Percentiles rank a stretch among this genome's conserved stretches.
These are phyloP conservation scores for Cladophialophora chaetospira DNA, from an alignment of 2,329 filamentous ascomycete species.

Conservation along the genomic window DNA sequence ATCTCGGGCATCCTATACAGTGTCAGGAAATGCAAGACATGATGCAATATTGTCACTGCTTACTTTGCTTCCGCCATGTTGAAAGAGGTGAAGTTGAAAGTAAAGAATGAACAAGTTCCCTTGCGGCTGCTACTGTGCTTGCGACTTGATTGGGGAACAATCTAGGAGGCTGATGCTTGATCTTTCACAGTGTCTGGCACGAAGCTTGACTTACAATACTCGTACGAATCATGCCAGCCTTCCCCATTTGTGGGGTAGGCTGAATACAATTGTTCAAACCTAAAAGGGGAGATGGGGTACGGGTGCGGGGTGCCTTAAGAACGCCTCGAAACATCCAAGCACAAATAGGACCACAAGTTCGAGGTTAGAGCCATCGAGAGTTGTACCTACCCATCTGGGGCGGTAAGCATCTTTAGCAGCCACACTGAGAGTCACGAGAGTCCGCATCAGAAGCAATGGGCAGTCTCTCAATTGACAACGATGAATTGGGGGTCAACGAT, in stretches of 20 bases:
- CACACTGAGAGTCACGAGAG: neutral
- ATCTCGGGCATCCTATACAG: neutral
- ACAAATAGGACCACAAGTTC: neutral
- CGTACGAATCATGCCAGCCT: neutral
- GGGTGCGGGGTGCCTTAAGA: neutral
- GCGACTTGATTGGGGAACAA: neutral
- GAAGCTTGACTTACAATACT: neutral
- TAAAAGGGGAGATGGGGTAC: neutral
- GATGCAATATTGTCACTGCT: neutral
- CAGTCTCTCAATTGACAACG: neutral
- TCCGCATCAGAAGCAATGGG: neutral
- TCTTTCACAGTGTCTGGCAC: neutral
- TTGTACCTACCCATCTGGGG: neutral
- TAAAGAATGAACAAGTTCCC: neutral
- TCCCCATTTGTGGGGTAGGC: neutral
- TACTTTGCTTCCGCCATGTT: neutral
- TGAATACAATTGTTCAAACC: neutral
- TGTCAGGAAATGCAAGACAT: neutral
- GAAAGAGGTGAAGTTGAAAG: neutral
- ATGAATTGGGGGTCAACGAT: neutral
- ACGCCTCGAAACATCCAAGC: neutral
- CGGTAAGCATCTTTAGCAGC: neutral
- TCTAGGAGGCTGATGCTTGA: neutral
- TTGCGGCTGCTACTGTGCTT: too few species aligned
- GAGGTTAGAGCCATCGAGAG: neutral